Conservation (phyloP, 805 yeast species). For the Suhomyces faveliae region DNA sequence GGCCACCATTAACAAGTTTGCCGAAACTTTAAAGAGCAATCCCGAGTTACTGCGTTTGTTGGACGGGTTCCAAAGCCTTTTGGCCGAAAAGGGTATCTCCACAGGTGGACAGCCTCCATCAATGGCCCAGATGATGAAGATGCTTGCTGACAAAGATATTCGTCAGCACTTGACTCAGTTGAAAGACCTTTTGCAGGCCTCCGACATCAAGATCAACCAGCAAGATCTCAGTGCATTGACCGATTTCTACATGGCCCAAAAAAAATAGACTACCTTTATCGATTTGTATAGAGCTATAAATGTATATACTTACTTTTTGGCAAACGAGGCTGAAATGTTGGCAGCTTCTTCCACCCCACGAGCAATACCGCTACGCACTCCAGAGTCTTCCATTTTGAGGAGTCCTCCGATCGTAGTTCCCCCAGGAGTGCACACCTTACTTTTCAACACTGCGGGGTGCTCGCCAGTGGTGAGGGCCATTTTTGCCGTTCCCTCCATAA, state of each 20-base stretch:
- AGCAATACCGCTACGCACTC: constrained; percentile 83
- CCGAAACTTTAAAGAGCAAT: constrained; percentile 11
- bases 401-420: constrained; percentile 97
- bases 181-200: constrained; percentile 30
- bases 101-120: constrained; percentile 33
- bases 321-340: constrained; percentile 60
- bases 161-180: constrained; percentile 27
- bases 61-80: constrained; percentile 29
- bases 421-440: constrained; percentile 93
- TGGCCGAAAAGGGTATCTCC: constrained; percentile 32
- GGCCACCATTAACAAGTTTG: constrained; percentile 10
- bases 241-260: constrained; percentile 17
- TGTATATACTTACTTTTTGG: constrained; percentile 27
- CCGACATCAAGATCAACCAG: constrained; percentile 30
- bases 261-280: constrained; percentile 8
- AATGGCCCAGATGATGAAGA: constrained; percentile 35
- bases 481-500: constrained; percentile 88
- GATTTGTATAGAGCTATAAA: background rate
- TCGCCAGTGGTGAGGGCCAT: constrained; percentile 80
- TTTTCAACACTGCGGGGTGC: constrained; percentile 86
- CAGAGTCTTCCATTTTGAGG: constrained; percentile 86
- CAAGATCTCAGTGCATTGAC: constrained; percentile 33
- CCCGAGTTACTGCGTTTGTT: constrained; percentile 33
- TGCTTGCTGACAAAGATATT: constrained; percentile 37
- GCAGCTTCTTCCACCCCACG: constrained; percentile 92